Conservation (phyloP, 2,329 filamentous ascomycete genomes). For the Curvularia lunata region DNA sequence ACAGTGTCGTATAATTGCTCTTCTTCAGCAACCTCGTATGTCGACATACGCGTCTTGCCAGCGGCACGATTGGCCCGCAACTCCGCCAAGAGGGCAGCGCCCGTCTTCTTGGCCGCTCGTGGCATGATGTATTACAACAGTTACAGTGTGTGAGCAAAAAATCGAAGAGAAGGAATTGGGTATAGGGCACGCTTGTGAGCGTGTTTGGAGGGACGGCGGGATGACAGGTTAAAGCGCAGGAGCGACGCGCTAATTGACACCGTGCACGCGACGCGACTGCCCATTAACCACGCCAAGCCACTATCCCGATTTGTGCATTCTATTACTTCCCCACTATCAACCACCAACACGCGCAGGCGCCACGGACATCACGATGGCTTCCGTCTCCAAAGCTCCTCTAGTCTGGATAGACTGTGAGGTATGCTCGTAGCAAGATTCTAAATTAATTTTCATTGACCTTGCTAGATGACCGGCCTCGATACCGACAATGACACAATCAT, state of each 20-base stretch:
- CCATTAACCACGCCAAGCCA: conserved; percentile 17
- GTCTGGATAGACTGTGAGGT: conserved; percentile 88
- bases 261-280: conserved; percentile 31
- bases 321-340: conserved; percentile 10
- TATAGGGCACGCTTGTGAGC: conserved; percentile 23
- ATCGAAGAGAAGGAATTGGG: conserved; percentile 24
- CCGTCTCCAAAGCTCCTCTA: conserved; percentile 68
- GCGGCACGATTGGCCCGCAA: conserved; percentile 82
- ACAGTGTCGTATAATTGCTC: conserved; percentile 92
- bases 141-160: conserved; percentile 18
- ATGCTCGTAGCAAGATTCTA: conserved; percentile 12
- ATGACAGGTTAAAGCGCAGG: conserved; percentile 21
- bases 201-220: conserved; percentile 35
- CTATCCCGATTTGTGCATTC: conserved; percentile 14
- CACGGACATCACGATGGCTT: conserved; percentile 47
- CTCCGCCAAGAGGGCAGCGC: conserved; percentile 64
- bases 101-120: conserved; percentile 38
- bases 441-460: conserved; percentile 16
- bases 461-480: conserved; percentile 89
- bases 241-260: conserved; percentile 25
- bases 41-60: conserved; percentile 88
- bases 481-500: conserved; percentile 81
- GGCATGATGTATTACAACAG: conserved; percentile 41
- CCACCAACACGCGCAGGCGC: conserved; percentile 5
- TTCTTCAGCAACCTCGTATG: conserved; percentile 85